Percentiles rank a stretch among this genome's conserved stretches.
phyloP scores from a whole-genome alignment of 2,329 filamentous ascomycete species.

The Diplodia mutila region DNA sequence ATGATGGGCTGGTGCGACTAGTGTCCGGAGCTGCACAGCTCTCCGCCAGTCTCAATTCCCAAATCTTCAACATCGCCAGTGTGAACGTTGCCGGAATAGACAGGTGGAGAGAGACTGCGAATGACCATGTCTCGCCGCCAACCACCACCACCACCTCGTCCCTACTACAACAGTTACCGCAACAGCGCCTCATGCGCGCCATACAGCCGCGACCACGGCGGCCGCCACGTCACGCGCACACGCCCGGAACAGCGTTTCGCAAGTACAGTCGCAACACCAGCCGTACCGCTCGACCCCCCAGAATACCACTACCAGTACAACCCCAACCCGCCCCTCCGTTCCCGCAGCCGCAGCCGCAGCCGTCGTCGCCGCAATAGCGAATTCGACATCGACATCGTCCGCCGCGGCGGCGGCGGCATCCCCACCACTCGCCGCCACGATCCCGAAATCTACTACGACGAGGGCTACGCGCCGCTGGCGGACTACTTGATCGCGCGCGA shows the following conservation, averaged over 20 bases:
- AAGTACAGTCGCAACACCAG: neutral
- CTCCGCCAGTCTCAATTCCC: neutral
- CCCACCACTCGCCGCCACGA: neutral
- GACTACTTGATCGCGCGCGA: too few species aligned
- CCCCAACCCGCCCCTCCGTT: too few species aligned
- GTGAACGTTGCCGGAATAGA: too few species aligned
- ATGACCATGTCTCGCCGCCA: neutral
- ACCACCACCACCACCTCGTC: neutral
- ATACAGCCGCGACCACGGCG: neutral
- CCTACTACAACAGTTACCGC: neutral
- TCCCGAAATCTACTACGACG: neutral
- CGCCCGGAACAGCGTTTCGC: constrained; percentile 5
- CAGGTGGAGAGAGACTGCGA: too few species aligned
- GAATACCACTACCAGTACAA: neutral
- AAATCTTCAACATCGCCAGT: too few species aligned
- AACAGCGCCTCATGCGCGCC: neutral
- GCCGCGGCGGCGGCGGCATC: too few species aligned
- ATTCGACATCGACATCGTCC: neutral
- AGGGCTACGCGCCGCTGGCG: too few species aligned
- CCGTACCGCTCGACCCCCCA: neutral
- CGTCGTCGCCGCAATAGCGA: neutral
- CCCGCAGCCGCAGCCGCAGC: too few species aligned
- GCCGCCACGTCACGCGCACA: constrained; percentile 8
- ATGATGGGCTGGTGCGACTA: neutral
- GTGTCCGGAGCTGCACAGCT: neutral